Conservation (phyloP, 306 rosid species). For the Styphnolobium japonicum region DNA sequence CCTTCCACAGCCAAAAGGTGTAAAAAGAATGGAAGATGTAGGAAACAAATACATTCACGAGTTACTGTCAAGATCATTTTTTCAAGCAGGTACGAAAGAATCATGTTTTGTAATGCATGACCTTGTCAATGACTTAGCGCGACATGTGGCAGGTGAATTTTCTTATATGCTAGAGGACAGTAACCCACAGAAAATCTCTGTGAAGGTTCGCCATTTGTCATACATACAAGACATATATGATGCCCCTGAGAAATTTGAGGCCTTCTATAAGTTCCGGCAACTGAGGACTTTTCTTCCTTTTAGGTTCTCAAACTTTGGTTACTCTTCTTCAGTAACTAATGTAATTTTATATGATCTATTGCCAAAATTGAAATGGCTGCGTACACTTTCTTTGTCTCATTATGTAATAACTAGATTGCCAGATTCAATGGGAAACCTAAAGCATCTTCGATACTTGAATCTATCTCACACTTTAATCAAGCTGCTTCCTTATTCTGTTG, state of each 20-base stretch:
- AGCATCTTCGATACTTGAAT: background rate
- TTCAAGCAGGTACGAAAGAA: no score
- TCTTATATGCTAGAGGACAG: background rate
- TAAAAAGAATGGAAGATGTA: no score
- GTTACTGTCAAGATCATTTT: no score
- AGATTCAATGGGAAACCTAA: background rate
- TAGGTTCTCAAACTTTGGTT: background rate
- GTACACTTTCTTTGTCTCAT: background rate
- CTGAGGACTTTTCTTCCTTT: background rate
- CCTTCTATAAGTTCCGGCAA: background rate
- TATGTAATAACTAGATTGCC: background rate
- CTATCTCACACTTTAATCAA: background rate
- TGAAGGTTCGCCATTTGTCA: background rate
- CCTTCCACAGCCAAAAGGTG: no score
- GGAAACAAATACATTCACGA: no score
- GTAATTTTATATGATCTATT: no score
- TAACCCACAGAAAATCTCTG: background rate
- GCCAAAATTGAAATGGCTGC: background rate
- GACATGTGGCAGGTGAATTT: no score
- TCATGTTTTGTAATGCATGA: no score
- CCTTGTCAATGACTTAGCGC: no score
- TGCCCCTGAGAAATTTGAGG: background rate
- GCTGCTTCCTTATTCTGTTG: background rate
- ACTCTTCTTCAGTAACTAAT: background rate
- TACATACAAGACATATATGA: background rate